Conservation (phyloP, 2,329 filamentous ascomycete genomes). For the Bipolaris victoriae region DNA sequence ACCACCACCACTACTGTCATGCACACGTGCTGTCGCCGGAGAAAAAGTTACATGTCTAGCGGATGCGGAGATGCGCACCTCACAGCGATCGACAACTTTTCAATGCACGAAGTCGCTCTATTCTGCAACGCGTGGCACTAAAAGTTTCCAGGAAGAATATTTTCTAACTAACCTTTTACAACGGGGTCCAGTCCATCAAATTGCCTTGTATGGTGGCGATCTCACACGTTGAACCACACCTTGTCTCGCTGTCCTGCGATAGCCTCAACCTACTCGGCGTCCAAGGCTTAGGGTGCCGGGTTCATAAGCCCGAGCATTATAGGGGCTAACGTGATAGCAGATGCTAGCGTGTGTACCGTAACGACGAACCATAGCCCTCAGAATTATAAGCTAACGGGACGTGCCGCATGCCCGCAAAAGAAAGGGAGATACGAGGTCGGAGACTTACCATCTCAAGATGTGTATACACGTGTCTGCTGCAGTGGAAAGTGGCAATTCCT, state of each 20-base stretch:
- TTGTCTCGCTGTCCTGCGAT: not conserved
- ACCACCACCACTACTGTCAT: not conserved
- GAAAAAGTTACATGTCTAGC: not conserved
- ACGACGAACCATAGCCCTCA: not conserved
- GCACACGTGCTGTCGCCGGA: not conserved
- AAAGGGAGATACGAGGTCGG: not conserved
- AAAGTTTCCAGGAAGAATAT: not conserved
- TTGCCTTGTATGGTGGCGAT: not conserved
- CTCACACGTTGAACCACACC: not conserved
- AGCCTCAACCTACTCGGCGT: not conserved
- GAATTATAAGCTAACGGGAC: constrained; percentile 3
- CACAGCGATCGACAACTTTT: not conserved
- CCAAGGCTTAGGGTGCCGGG: not conserved
- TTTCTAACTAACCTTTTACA: not conserved
- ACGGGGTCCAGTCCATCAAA: not conserved
- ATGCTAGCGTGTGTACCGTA: not conserved
- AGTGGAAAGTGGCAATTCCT: not conserved
- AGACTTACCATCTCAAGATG: not conserved
- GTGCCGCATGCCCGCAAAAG: not conserved
- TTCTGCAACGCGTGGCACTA: not conserved
- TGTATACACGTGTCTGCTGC: not conserved
- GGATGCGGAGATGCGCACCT: not conserved
- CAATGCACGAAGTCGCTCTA: not conserved
- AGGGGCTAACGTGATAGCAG: not conserved
- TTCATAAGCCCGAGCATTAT: not conserved